Conservation (phyloP, 1,139 yeast genomes). For the Hemisphaericaspora xylofermentans region DNA sequence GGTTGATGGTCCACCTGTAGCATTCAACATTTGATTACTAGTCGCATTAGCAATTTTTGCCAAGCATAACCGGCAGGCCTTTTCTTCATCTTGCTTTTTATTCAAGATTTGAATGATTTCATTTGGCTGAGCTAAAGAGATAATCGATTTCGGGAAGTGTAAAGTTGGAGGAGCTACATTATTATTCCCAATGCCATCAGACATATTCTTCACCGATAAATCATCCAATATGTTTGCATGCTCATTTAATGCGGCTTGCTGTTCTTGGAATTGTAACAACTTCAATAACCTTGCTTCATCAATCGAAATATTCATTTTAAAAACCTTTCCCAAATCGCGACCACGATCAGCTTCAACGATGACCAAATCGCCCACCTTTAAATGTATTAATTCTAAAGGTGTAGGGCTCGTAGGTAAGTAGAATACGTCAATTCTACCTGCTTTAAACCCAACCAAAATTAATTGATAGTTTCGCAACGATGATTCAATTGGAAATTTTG, state of each 20-base stretch:
- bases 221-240: constrained; percentile 18
- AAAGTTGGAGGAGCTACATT: constrained; percentile 39
- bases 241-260: constrained; percentile 50
- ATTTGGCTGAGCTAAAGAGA: constrained; percentile 62
- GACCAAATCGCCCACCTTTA: constrained; percentile 71
- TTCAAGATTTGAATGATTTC: constrained; percentile 60
- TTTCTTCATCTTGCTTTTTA: constrained; percentile 69
- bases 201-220: constrained; percentile 25
- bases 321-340: constrained; percentile 79
- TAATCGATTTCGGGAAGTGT: constrained; percentile 71
- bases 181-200: constrained; percentile 10
- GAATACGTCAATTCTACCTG: constrained; percentile 82
- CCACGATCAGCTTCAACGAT: constrained; percentile 99
- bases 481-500: constrained; percentile 42
- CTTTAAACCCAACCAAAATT: constrained; percentile 79
- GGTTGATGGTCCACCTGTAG: constrained; percentile 7
- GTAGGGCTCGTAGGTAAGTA: constrained; percentile 49
- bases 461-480: constrained; percentile 35
- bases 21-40: constrained; percentile 12
- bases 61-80: constrained; percentile 62
- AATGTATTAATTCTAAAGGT: constrained; percentile 17
- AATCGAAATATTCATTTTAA: constrained; percentile 61
- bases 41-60: constrained; percentile 53
- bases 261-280: constrained; percentile 55
- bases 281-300: constrained; percentile 62